phyloP scores from a whole-genome alignment of 208 protist genomes.

The Leishmania amazonensis region DNA sequence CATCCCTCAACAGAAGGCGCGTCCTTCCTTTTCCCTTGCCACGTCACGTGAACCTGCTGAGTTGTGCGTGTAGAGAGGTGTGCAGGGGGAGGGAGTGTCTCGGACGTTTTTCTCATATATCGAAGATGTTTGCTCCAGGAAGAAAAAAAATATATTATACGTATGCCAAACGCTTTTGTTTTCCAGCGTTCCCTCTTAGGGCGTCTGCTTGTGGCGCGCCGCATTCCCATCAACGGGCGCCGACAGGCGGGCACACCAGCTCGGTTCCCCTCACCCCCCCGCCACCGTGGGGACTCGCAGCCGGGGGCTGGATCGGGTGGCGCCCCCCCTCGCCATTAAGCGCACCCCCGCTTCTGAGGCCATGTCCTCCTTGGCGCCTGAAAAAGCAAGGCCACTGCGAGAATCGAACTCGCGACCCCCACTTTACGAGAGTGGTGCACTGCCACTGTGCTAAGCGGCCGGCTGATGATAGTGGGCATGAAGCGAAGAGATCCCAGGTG shows the following conservation, averaged over 20 bases:
- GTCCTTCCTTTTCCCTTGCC: not conserved
- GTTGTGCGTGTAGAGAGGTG: not conserved
- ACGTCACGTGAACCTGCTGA: not conserved
- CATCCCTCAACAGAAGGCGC: not conserved
- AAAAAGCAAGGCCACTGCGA: constrained; percentile 90
- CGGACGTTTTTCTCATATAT: not conserved
- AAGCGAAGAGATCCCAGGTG: too few species aligned
- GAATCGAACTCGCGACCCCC: constrained; percentile 96
- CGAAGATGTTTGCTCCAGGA: not conserved
- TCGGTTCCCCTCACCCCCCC: rapidly evolving
- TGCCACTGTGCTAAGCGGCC: constrained; percentile 96
- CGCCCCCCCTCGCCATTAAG: too few species aligned
- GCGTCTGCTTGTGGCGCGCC: not conserved
- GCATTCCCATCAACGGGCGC: too few species aligned
- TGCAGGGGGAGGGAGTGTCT: not conserved
- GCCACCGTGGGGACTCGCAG: rapidly evolving
- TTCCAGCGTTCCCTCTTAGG: not conserved
- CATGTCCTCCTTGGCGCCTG: too few species aligned
- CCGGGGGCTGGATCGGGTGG: too few species aligned
- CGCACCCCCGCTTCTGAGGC: too few species aligned
- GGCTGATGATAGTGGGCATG: not conserved
- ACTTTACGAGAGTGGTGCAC: constrained; percentile 96
- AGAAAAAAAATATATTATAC: not conserved
- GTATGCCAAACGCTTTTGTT: not conserved
- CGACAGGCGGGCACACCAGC: too few species aligned